These are phyloP conservation scores for Entonaema liquescens DNA, from an alignment of 495 filamentous ascomycete species.

Conservation along the genomic window DNA sequence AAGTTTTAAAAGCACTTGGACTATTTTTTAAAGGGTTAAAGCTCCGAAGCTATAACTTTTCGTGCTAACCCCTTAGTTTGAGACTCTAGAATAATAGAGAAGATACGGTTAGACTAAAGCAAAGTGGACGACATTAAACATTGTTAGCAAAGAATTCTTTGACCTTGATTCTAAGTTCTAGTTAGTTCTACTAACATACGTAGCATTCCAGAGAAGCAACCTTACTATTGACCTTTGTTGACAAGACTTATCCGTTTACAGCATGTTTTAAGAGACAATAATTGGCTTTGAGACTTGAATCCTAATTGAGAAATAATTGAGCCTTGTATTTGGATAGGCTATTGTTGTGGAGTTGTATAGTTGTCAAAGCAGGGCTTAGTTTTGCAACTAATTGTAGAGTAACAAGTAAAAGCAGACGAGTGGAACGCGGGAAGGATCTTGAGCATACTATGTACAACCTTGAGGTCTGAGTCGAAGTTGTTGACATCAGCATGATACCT, in stretches of 20 bases:
- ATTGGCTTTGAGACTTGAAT: neutral
- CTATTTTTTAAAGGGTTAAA: neutral
- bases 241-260: neutral
- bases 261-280: neutral
- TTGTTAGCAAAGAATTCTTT: neutral
- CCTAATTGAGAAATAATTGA: neutral
- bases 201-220: neutral
- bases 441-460: neutral
- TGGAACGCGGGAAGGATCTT: neutral
- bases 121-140: neutral
- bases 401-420: neutral
- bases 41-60: neutral
- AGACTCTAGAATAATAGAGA: neutral
- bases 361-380: neutral
- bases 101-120: neutral
- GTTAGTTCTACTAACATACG: neutral
- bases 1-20: neutral
- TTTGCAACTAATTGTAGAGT: neutral
- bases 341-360: neutral
- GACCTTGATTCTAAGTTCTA: neutral
- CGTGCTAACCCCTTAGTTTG: neutral
- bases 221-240: neutral
- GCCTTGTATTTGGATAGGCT: neutral
- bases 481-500: neutral
- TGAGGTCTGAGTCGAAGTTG: neutral